Evolutionary conservation across 495 filamentous ascomycete species (phyloP).

Genomic region (Pyrenula aspistea): DNA sequence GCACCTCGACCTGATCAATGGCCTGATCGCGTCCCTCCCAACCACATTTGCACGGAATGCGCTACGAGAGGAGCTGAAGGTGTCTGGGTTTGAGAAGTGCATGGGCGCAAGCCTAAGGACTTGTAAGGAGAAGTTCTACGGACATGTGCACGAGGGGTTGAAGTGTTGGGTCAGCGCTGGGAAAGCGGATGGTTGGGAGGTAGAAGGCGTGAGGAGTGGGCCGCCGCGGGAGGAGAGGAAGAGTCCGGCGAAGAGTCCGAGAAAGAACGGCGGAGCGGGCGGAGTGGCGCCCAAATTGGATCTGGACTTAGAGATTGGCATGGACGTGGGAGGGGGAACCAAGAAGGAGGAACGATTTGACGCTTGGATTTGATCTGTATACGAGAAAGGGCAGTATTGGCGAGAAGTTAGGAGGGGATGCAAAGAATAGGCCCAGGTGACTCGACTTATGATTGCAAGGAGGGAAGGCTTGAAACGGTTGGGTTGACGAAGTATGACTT

Average conservation of each 20-base stretch:
- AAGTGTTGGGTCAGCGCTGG: conserved; percentile 85
- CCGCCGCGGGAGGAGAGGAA: conserved; percentile 31
- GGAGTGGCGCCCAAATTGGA: conserved; percentile 39
- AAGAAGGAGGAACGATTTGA: background rate
- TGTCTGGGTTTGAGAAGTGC: conserved; percentile 84
- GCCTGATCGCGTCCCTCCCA: conserved; percentile 73
- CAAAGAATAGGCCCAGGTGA: too few relatives aligned
- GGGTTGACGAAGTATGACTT: too few relatives aligned
- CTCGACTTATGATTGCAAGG: too few relatives aligned
- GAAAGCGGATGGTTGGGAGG: conserved; percentile 76
- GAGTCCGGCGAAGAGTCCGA: conserved; percentile 35
- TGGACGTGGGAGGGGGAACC: conserved; percentile 3
- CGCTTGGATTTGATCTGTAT: conserved; percentile 1
- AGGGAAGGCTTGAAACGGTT: too few relatives aligned
- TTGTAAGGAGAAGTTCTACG: conserved; percentile 97
- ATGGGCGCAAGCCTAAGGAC: conserved; percentile 75
- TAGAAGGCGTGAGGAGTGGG: conserved; percentile 61
- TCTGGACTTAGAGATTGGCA: conserved; percentile 33
- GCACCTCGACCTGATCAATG: conserved; percentile 88
- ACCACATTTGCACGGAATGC: conserved; percentile 61
- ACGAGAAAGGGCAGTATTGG: too few relatives aligned
- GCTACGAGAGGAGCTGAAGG: conserved; percentile 61
- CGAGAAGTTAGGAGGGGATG: too few relatives aligned
- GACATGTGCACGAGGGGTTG: conserved; percentile 75
- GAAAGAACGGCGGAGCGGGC: conserved; percentile 28